phyloP scores from a whole-genome alignment of 1,284 basidiomycete species.

The Phaffia rhodozyma region DNA sequence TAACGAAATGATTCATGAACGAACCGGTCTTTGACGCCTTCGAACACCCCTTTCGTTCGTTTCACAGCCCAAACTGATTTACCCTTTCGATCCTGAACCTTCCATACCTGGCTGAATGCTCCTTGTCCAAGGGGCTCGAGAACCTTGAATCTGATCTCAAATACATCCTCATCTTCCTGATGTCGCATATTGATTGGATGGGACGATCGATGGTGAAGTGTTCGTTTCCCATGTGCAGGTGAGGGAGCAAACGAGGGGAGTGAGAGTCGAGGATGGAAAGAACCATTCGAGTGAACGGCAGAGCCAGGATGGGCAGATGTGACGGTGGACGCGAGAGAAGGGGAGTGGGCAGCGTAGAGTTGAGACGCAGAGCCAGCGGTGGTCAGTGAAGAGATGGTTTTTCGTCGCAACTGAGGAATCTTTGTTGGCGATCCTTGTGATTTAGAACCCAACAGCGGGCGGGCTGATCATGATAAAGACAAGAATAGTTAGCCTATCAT shows the following conservation, averaged over 20 bases:
- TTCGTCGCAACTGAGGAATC: slow-evolving; percentile 10
- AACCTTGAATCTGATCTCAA: slow-evolving; percentile 50
- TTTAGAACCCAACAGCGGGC: background rate
- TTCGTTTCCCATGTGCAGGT: slow-evolving; percentile 23
- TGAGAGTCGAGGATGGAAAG: slow-evolving; percentile 29
- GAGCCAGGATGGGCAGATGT: background rate
- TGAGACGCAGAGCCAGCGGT: slow-evolving; percentile 10
- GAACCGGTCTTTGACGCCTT: slow-evolving; percentile 80
- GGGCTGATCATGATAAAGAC: slow-evolving; percentile 15
- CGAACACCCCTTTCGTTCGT: slow-evolving; percentile 76
- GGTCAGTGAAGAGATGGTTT: slow-evolving; percentile 14
- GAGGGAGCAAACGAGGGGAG: slow-evolving; percentile 31
- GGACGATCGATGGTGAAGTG: slow-evolving; percentile 34
- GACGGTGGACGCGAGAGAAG: background rate
- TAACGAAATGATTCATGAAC: slow-evolving; percentile 27
- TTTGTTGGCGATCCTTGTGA: background rate
- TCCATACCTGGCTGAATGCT: slow-evolving; percentile 88
- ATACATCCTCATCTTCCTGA: slow-evolving; percentile 31
- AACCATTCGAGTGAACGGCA: too few relatives aligned
- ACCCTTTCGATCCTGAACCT: slow-evolving; percentile 60
- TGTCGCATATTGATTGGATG: slow-evolving; percentile 25
- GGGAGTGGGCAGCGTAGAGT: background rate
- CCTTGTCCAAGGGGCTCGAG: slow-evolving; percentile 78
- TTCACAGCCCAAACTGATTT: slow-evolving; percentile 73
- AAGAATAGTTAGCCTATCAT: slow-evolving; percentile 18